Conservation (phyloP, 73 alveolate genomes). For the Breviolum minutum region DNA sequence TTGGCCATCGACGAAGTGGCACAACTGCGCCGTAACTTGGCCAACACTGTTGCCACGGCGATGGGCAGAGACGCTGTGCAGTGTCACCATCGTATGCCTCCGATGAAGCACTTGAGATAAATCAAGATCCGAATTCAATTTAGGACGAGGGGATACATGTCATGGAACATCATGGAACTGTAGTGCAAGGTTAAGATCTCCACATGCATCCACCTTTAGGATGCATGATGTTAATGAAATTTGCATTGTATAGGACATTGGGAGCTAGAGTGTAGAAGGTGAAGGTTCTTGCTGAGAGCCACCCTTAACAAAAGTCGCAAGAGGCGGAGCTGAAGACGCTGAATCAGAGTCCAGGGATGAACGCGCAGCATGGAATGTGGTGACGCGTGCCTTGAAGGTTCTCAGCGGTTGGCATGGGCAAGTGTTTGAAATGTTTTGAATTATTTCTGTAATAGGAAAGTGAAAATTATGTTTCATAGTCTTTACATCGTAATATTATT, state of each 20-base stretch:
- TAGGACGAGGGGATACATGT: neutral
- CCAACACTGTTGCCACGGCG: neutral
- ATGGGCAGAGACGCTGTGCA: neutral
- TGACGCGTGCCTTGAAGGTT: slow-evolving; percentile 33
- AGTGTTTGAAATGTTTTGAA: neutral
- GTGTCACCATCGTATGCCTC: neutral
- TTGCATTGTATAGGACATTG: neutral
- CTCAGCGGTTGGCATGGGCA: neutral
- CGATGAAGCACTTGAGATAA: neutral
- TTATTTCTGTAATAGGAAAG: neutral
- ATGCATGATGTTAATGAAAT: neutral
- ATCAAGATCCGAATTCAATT: neutral
- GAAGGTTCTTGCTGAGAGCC: neutral
- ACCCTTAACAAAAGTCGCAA: neutral
- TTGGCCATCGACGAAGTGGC: slow-evolving; percentile 66
- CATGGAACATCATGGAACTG: neutral
- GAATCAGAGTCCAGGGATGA: neutral
- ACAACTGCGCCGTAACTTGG: slow-evolving; percentile 4
- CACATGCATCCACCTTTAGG: neutral
- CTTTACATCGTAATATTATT: neutral
- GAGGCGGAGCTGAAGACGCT: neutral
- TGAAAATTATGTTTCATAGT: neutral
- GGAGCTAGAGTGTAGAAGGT: neutral
- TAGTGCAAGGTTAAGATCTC: neutral
- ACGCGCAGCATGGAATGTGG: slow-evolving; percentile 36